These are phyloP conservation scores for Mucor mucedo DNA, from an alignment of 371 early-diverging fungal species.

Conservation along the genomic window DNA sequence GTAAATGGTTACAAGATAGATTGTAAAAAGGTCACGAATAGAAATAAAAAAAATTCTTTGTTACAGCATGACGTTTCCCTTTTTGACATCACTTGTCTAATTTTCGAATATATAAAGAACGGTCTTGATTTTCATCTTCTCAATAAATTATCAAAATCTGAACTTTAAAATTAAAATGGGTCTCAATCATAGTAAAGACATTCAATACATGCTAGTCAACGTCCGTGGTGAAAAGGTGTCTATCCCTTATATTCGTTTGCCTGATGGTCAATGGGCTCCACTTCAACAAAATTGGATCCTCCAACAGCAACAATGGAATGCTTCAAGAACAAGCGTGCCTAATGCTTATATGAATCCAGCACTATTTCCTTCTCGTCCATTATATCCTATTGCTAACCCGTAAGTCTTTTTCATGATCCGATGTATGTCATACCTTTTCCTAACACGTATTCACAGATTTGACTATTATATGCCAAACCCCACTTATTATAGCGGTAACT, in stretches of 20 bases:
- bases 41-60: neutral
- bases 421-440: neutral
- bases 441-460: neutral
- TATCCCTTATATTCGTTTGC: slow-evolving; percentile 16
- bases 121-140: slow-evolving; percentile 1
- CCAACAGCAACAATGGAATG: slow-evolving; percentile 7
- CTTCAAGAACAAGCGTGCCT: neutral
- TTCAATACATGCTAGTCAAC: slow-evolving; percentile 15
- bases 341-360: neutral
- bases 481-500: neutral
- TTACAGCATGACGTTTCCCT: slow-evolving; percentile 11
- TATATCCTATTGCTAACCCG: neutral
- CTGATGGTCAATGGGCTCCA: slow-evolving; percentile 25
- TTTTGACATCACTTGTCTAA: slow-evolving; percentile 13
- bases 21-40: slow-evolving; percentile 13
- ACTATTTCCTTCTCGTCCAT: neutral
- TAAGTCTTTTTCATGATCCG: neutral
- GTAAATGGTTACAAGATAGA: slow-evolving; percentile 34
- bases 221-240: slow-evolving; percentile 12
- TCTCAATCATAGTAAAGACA: slow-evolving; percentile 15
- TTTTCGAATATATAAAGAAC: neutral
- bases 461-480: slow-evolving; percentile 10
- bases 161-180: slow-evolving; percentile 25
- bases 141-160: neutral
- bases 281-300: slow-evolving; percentile 1